Evolutionary conservation across 2,329 filamentous ascomycete species (phyloP).

Genomic region (Calonectria henricotiae): DNA sequence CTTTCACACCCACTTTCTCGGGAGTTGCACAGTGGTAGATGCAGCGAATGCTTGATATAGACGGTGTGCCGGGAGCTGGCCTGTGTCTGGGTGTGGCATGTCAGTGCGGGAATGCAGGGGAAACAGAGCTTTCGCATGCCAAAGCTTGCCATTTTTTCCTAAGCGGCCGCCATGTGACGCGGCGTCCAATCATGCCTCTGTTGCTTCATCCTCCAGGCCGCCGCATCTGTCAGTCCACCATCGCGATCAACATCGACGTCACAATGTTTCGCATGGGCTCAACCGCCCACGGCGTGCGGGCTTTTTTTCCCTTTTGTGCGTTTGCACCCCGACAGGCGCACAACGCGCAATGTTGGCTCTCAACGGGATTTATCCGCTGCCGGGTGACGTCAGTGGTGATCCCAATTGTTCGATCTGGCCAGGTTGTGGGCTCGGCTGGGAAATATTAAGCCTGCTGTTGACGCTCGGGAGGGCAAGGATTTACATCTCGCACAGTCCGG

Average conservation of each 20-base stretch:
- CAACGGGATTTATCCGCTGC: slow-evolving; percentile 29
- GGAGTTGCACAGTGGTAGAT: slow-evolving; percentile 37
- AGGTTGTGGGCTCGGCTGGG: slow-evolving; percentile 6
- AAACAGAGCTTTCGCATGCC: slow-evolving; percentile 20
- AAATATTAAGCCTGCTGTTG: slow-evolving; percentile 34
- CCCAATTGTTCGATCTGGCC: slow-evolving; percentile 14
- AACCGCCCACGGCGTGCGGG: not conserved
- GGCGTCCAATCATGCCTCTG: slow-evolving; percentile 27
- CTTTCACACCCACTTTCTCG: slow-evolving; percentile 37
- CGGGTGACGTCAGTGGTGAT: slow-evolving; percentile 47
- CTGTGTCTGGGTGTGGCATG: slow-evolving; percentile 35
- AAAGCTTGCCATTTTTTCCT: slow-evolving; percentile 6
- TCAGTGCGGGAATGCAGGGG: slow-evolving; percentile 46
- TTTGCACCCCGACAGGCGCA: slow-evolving; percentile 34
- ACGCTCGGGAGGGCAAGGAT: slow-evolving; percentile 41
- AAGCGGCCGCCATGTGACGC: slow-evolving; percentile 14
- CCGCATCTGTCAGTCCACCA: slow-evolving; percentile 6
- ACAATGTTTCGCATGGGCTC: slow-evolving; percentile 24
- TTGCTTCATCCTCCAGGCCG: not conserved
- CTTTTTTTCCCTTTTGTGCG: not conserved
- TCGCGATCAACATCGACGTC: slow-evolving; percentile 10
- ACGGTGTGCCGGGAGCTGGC: slow-evolving; percentile 40
- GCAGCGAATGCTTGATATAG: slow-evolving; percentile 19
- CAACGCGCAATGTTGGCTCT: slow-evolving; percentile 22
- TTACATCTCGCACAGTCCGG: slow-evolving; percentile 23